Evolutionary conservation across 495 filamentous ascomycete genomes (phyloP).

Genomic region (Daldinia bambusicola): DNA sequence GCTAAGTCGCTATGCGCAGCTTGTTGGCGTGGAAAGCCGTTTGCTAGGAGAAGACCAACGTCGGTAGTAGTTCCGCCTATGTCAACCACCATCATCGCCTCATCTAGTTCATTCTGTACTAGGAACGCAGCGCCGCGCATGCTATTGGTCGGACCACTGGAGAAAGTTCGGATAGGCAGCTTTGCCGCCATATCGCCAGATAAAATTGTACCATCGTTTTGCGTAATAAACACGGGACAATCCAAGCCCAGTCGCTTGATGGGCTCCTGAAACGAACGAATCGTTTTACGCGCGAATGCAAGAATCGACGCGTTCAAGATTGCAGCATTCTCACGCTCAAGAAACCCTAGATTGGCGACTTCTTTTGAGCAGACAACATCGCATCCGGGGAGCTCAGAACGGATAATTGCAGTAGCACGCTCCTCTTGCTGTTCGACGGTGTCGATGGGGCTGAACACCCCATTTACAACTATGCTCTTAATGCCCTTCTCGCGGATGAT

Average conservation of each 20-base stretch:
- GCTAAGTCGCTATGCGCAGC: conserved; percentile 62
- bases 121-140: conserved; percentile 67
- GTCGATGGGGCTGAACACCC: conserved; percentile 69
- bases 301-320: conserved; percentile 67
- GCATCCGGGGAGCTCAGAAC: conserved; percentile 55
- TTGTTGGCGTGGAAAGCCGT: conserved; percentile 65
- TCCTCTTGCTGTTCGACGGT: conserved; percentile 60
- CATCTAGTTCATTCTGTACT: conserved; percentile 46
- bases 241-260: conserved; percentile 57
- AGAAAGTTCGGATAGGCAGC: conserved; percentile 65
- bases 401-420: conserved; percentile 56
- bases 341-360: conserved; percentile 61
- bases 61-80: conserved; percentile 68
- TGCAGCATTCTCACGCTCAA: conserved; percentile 67
- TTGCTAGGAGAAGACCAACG: conserved; percentile 62
- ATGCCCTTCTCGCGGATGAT: conserved; percentile 59
- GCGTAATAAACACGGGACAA: conserved; percentile 65
- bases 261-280: conserved; percentile 58
- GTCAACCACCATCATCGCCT: conserved; percentile 59
- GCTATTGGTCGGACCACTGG: conserved; percentile 65
- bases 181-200: conserved; percentile 58
- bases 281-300: conserved; percentile 60
- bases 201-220: conserved; percentile 67
- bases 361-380: conserved; percentile 63
- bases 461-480: conserved; percentile 63